phyloP scores from a whole-genome alignment of 306 rosid genomes.

The Dryas drummondii region DNA sequence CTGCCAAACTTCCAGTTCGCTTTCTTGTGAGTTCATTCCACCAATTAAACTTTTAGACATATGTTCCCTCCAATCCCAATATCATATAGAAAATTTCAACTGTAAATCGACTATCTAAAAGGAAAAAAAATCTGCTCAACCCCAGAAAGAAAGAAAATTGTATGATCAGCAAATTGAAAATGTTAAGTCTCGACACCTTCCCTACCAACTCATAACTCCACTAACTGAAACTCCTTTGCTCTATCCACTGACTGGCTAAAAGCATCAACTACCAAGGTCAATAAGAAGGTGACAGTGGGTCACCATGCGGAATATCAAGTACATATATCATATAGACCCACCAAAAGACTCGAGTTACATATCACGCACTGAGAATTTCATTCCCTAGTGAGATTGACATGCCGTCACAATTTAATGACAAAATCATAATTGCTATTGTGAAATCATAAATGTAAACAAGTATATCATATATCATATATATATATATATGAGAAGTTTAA shows the following conservation, averaged over 20 bases:
- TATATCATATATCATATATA: too few relatives aligned
- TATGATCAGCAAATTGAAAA: not conserved
- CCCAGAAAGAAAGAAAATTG: not conserved
- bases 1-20: not conserved
- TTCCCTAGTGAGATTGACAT: not conserved
- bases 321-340: not conserved
- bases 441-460: too few relatives aligned
- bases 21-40: not conserved
- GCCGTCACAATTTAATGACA: not conserved
- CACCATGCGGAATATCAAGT: not conserved
- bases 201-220: not conserved
- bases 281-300: too few relatives aligned
- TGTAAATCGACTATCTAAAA: not conserved
- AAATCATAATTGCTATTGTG: not conserved
- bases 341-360: not conserved
- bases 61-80: not conserved
- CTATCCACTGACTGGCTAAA: not conserved
- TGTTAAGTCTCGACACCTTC: not conserved
- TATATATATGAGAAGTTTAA: slow-evolving; percentile 1
- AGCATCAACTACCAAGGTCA: not conserved
- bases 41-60: not conserved
- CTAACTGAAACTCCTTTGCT: not conserved
- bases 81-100: not conserved
- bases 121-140: not conserved
- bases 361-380: not conserved